Percentiles rank a stretch among this genome's conserved stretches.
Conservation (phyloP, 176 grass and related monocot species). For the Guadua angustifolia region DNA sequence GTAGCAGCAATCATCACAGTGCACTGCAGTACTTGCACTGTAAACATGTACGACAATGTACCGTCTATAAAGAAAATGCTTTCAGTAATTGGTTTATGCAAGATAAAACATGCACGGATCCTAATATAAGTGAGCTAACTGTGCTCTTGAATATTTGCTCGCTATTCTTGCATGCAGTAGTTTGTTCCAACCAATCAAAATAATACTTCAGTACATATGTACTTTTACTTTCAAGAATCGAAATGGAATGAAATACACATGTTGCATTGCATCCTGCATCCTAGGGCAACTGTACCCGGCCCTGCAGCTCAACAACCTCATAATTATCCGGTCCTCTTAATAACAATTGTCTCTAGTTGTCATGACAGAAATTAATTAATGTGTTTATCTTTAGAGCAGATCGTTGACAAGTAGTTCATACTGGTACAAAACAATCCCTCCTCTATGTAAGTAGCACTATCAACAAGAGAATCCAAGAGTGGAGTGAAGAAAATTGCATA, state of each 20-base stretch:
- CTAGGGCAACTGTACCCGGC: slow-evolving; percentile 15
- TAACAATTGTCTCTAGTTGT: slow-evolving; percentile 47
- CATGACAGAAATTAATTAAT: slow-evolving; percentile 38
- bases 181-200: background rate
- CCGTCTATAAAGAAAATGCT: background rate
- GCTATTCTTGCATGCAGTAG: background rate
- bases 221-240: background rate
- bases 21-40: background rate
- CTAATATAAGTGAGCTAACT: background rate
- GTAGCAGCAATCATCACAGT: slow-evolving; percentile 41
- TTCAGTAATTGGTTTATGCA: background rate
- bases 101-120: background rate
- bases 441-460: background rate
- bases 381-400: slow-evolving; percentile 36
- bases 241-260: slow-evolving; percentile 28
- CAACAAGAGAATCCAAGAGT: background rate
- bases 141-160: background rate
- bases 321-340: slow-evolving; percentile 50
- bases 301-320: slow-evolving; percentile 42
- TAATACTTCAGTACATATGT: background rate
- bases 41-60: background rate
- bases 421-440: slow-evolving; percentile 2
- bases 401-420: background rate
- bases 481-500: background rate
- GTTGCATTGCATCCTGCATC: background rate